Evolutionary conservation across 306 rosid genomes (phyloP), one percentile per base, ranked within the genome.

Genomic region (Vicia villosa): DNA sequence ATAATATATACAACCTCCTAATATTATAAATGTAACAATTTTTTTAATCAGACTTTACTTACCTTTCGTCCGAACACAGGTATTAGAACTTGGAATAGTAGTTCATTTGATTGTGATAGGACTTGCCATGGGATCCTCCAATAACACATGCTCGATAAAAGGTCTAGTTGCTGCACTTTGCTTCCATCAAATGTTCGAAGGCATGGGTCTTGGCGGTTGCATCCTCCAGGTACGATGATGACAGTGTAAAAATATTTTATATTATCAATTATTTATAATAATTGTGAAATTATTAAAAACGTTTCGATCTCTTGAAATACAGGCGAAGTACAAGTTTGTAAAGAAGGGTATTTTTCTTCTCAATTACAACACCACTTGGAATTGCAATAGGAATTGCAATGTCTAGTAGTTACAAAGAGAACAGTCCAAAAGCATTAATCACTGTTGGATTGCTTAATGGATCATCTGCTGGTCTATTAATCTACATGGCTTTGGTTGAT

Each of bases 181-280:
- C 78, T 87, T 87, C 86, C 96, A 87, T 79, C 96, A 90, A 84
- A 82, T 87, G 88, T 90, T 90, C 61, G 96, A 90, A 86, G 96
- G 96, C 16, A 86, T 90, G 88, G 94, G 94, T 36, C 96, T 90
- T 21, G 94, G 96, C 1, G 96, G 96, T 1, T 81, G 89, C 79
- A 90, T 90, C 81, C 88, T 84, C 9, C 94, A 87, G 84, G 96
- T 88, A 34, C 0, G 2, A 32, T 6, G 8, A 32, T 30, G 37
- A 0, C 37, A 6, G 37, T 6, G 8, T 32, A 32, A 32, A 32
- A 32, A 32, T 5, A 7, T 34, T 34, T 34, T 34, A 34, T 34
- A 34, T 10, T 34, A n/a, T n/a, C n/a, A n/a, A n/a, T n/a, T n/a
- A n/a, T n/a, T n/a, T n/a, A n/a, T n/a, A n/a, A n/a, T n/a, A n/a